Evolutionary conservation across 768 basidiomycete genomes (phyloP).

Genomic region (Pleurotus cornucopiae): DNA sequence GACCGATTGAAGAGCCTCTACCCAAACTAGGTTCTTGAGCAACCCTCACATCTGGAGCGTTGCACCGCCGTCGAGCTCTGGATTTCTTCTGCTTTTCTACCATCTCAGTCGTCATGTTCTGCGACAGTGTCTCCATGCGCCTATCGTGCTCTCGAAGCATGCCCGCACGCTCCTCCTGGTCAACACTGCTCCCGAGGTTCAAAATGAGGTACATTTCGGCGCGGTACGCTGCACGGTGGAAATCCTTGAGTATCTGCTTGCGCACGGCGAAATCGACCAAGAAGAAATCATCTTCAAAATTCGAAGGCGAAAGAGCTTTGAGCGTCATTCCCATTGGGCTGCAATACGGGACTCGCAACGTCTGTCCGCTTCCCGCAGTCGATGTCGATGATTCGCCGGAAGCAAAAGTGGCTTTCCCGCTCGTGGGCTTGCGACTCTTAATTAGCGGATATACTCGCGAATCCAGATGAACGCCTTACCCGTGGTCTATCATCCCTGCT

Average conservation of each 20-base stretch:
- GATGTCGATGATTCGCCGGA: background rate
- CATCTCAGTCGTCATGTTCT: background rate
- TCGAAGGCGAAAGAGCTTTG: background rate
- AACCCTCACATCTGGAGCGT: background rate
- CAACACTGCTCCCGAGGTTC: background rate
- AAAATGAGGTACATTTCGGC: background rate
- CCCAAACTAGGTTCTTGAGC: background rate
- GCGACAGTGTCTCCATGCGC: background rate
- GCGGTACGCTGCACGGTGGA: background rate
- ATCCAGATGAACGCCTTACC: background rate
- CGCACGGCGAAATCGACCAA: background rate
- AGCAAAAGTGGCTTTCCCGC: too few relatives aligned
- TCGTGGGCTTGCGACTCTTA: too few relatives aligned
- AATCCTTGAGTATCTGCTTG: slow-evolving; percentile 3
- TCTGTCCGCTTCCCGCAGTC: background rate
- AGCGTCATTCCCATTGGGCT: background rate
- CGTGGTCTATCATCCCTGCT: background rate
- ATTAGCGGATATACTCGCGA: too few relatives aligned
- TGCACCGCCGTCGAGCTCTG: background rate
- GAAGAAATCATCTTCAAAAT: background rate
- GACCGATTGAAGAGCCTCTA: background rate
- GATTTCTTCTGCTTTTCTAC: background rate
- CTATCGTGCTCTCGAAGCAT: background rate
- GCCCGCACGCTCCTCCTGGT: background rate
- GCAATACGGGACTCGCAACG: background rate